Conservation (phyloP, 225 moss, liverwort and hornwort genomes). For the Physcomitrellopsis africana region DNA sequence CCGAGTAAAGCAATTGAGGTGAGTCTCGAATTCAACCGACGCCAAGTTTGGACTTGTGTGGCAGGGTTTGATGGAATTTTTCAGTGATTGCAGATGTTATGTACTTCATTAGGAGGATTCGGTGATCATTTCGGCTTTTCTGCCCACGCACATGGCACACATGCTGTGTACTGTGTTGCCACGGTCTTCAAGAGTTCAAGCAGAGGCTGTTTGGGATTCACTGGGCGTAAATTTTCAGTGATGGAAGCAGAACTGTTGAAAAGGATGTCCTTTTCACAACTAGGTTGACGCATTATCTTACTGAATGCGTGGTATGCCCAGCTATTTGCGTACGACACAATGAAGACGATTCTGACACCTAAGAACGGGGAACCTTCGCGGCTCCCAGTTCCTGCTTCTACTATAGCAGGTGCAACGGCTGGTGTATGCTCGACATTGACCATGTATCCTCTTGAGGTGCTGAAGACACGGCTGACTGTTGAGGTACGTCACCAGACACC, state of each 20-base stretch:
- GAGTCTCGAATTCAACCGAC: neutral
- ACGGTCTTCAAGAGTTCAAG: no score
- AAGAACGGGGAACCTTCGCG: constrained; percentile 54
- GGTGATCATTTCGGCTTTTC: no score
- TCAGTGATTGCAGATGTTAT: neutral
- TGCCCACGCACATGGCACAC: no score
- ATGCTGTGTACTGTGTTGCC: no score
- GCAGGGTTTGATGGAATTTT: neutral
- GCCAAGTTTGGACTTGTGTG: neutral
- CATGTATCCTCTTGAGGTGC: constrained; percentile 78
- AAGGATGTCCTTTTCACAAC: neutral
- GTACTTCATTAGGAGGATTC: no score
- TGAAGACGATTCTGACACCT: constrained; percentile 57
- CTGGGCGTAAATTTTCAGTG: no score
- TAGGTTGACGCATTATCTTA: neutral
- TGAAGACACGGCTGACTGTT: constrained; percentile 79
- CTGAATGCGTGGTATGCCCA: constrained; percentile 23
- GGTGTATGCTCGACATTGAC: constrained; percentile 71
- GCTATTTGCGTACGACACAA: constrained; percentile 74
- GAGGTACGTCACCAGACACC: constrained; percentile 41
- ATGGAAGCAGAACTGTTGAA: neutral
- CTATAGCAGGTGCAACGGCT: constrained; percentile 70
- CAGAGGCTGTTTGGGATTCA: no score
- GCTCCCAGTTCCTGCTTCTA: constrained; percentile 58
- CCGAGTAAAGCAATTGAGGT: constrained; percentile 88